A percentile compares a stretch with the other conserved stretches of the same genome.
phyloP scores from a whole-genome alignment of 2,329 filamentous ascomycete genomes.

The Cercospora nicotianae region DNA sequence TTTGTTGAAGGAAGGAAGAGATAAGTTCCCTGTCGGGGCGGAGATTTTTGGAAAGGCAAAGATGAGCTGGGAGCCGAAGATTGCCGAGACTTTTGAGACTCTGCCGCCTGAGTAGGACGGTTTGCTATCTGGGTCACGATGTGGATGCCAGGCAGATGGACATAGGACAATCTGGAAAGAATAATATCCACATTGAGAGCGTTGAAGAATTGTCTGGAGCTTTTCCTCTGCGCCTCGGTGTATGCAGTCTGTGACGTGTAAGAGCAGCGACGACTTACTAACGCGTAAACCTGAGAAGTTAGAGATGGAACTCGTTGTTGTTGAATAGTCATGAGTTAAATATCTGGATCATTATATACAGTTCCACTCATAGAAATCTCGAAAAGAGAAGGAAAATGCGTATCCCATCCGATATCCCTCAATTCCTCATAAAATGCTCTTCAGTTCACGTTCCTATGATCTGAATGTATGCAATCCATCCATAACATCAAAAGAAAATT shows the following conservation, averaged over 20 bases:
- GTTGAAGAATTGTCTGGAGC: background rate
- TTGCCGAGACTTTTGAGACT: slow-evolving; percentile 50
- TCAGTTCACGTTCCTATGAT: background rate
- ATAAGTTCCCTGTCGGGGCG: slow-evolving; percentile 51
- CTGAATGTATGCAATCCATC: background rate
- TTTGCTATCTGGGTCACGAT: too few relatives aligned
- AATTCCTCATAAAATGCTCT: background rate
- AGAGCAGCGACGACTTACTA: background rate
- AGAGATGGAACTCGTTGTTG: background rate
- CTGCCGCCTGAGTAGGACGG: slow-evolving; percentile 43
- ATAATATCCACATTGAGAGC: background rate
- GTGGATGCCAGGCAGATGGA: background rate
- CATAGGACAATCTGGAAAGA: background rate
- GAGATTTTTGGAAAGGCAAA: slow-evolving; percentile 58
- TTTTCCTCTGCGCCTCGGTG: too few relatives aligned
- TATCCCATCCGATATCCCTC: background rate
- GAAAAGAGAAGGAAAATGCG: background rate
- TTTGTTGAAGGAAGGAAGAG: slow-evolving; percentile 47
- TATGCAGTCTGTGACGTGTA: background rate
- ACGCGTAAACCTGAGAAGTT: background rate
- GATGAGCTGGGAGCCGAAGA: slow-evolving; percentile 54
- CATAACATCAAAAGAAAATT: background rate
- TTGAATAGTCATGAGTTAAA: background rate
- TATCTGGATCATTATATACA: background rate
- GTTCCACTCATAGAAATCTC: background rate